These are phyloP conservation scores for Chaetomium sp. DNA, from an alignment of 2,329 filamentous ascomycete genomes.

Conservation along the genomic window DNA sequence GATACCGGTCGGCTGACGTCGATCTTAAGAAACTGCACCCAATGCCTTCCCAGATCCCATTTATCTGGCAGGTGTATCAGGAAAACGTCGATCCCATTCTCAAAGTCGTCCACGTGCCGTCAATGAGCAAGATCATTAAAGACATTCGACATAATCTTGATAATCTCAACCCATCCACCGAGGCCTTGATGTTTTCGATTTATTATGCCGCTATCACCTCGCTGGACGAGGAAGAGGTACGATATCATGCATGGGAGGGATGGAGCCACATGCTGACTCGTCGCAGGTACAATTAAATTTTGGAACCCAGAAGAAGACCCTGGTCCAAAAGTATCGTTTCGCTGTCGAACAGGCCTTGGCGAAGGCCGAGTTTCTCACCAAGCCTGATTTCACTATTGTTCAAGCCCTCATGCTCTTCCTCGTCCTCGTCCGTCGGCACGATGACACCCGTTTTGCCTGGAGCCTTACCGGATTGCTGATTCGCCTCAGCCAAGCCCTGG, in stretches of 20 bases:
- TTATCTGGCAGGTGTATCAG: slow-evolving; percentile 64
- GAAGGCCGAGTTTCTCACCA: slow-evolving; percentile 54
- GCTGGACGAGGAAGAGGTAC: slow-evolving; percentile 54
- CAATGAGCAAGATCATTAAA: slow-evolving; percentile 54
- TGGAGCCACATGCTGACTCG: background rate
- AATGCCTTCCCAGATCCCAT: slow-evolving; percentile 55
- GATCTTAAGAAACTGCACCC: slow-evolving; percentile 61
- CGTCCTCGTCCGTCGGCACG: slow-evolving; percentile 44
- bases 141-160: slow-evolving; percentile 54
- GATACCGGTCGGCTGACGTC: slow-evolving; percentile 64
- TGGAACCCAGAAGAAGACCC: slow-evolving; percentile 41
- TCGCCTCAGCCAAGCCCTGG: slow-evolving; percentile 47
- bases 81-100: slow-evolving; percentile 69
- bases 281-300: slow-evolving; percentile 46
- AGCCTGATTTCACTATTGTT: slow-evolving; percentile 51
- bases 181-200: slow-evolving; percentile 59
- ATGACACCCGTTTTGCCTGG: slow-evolving; percentile 52
- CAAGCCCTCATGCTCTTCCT: slow-evolving; percentile 58
- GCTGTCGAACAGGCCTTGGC: slow-evolving; percentile 54
- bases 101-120: slow-evolving; percentile 65
- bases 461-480: slow-evolving; percentile 58
- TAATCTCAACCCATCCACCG: slow-evolving; percentile 48
- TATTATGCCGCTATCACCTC: slow-evolving; percentile 54
- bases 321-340: slow-evolving; percentile 43
- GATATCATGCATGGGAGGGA: background rate